Percentiles rank a stretch among this genome's conserved stretches.
These are phyloP conservation scores for Stygiomarasmius scandens DNA, from an alignment of 1,284 basidiomycete species.

Conservation along the genomic window DNA sequence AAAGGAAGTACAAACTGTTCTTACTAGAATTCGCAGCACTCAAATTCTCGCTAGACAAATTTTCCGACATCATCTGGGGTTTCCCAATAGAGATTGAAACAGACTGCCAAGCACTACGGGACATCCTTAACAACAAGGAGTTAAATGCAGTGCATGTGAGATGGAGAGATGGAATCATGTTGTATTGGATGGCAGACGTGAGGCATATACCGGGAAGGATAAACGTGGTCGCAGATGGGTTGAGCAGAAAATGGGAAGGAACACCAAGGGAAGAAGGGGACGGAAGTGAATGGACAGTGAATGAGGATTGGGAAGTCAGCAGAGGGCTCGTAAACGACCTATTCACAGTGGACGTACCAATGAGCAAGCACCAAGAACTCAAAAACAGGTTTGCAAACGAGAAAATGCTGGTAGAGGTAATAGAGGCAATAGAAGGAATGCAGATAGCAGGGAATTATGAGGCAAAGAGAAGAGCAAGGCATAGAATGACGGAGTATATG, in stretches of 20 bases:
- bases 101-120: slow-evolving; percentile 21
- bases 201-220: slow-evolving; percentile 15
- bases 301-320: not conserved
- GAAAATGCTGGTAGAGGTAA: too few species aligned
- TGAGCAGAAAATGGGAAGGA: slow-evolving; percentile 10
- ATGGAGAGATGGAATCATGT: slow-evolving; percentile 17
- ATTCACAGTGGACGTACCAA: slow-evolving; percentile 14
- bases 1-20: slow-evolving; percentile 14
- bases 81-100: too few species aligned
- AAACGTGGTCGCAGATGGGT: slow-evolving; percentile 16
- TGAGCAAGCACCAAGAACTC: slow-evolving; percentile 8
- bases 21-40: slow-evolving; percentile 11
- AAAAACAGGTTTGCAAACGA: slow-evolving; percentile 27
- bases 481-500: slow-evolving; percentile 30
- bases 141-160: slow-evolving; percentile 11
- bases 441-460: too few species aligned
- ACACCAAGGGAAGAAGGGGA: slow-evolving; percentile 21
- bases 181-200: slow-evolving; percentile 14
- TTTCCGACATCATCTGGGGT: slow-evolving; percentile 21
- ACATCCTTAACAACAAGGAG: slow-evolving; percentile 12
- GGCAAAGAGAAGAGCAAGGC: slow-evolving; percentile 22
- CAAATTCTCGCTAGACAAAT: slow-evolving; percentile 20
- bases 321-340: slow-evolving; percentile 34
- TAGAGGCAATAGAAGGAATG: slow-evolving; percentile 30
- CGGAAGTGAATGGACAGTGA: slow-evolving; percentile 34